Evolutionary conservation across 164 flowering plant genomes (phyloP).

Genomic region (Stephania yunnanensis): DNA sequence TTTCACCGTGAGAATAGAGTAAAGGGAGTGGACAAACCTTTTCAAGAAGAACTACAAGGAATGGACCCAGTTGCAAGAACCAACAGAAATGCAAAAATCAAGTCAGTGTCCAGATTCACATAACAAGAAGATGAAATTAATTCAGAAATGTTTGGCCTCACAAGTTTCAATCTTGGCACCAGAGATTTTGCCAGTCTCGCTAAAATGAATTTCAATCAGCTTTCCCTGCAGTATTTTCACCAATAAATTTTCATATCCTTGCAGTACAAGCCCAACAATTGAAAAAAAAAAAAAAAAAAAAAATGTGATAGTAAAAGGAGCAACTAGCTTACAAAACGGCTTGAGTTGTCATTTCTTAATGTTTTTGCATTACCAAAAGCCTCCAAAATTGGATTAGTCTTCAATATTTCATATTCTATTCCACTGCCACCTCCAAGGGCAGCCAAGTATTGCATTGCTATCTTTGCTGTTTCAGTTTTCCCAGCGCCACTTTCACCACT

Average conservation of each 20-base stretch:
- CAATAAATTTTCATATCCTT: neutral
- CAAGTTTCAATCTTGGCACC: constrained; percentile 98
- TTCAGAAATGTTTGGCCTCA: constrained; percentile 35
- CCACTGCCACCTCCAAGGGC: constrained; percentile 99
- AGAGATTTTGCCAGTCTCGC: constrained; percentile 89
- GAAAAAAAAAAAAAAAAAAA: neutral
- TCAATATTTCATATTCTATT: constrained; percentile 85
- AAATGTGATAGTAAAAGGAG: neutral
- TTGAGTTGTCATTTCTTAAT: constrained; percentile 91
- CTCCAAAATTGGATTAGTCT: constrained; percentile 95
- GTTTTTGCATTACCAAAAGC: constrained; percentile 99
- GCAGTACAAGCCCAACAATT: neutral
- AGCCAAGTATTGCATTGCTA: constrained; percentile 98
- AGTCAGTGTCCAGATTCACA: constrained; percentile 19
- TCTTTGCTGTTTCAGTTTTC: constrained; percentile 99
- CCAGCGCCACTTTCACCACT: constrained; percentile 99
- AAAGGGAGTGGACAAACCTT: constrained; percentile 50
- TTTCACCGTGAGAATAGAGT: constrained; percentile 5
- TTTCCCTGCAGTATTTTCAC: constrained; percentile 62
- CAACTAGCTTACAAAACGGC: constrained; percentile 86
- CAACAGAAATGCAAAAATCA: constrained; percentile 20
- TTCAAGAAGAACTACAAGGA: constrained; percentile 76
- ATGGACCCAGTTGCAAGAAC: constrained; percentile 16
- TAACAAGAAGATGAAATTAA: neutral
- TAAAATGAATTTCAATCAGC: constrained; percentile 94